These are phyloP conservation scores for Fraxinus cuspidata DNA, from an alignment of 257 asterid genomes.

Conservation along the genomic window DNA sequence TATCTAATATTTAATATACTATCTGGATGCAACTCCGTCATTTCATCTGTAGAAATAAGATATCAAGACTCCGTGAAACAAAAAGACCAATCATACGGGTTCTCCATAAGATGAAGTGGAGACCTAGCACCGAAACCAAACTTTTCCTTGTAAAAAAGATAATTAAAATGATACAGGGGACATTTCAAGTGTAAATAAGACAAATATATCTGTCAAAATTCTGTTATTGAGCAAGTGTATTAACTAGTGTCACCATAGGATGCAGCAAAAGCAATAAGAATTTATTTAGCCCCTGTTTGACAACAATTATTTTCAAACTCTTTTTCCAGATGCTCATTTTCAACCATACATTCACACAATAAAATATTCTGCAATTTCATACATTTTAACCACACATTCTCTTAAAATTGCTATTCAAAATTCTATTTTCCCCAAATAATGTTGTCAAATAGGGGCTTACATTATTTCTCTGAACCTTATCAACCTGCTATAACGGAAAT, in stretches of 20 bases:
- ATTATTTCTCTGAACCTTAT: neutral
- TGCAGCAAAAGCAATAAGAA: neutral
- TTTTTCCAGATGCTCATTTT: too few relatives aligned
- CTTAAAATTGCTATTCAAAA: too few relatives aligned
- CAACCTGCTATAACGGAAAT: neutral
- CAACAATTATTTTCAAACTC: too few relatives aligned
- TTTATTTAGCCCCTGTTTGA: neutral
- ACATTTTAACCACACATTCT: too few relatives aligned
- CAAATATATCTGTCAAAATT: neutral
- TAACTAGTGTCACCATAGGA: slow-evolving; percentile 7
- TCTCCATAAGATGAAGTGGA: neutral
- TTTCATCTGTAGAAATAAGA: slow-evolving; percentile 53
- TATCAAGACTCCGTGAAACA: neutral
- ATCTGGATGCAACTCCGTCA: slow-evolving; percentile 43
- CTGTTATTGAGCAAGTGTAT: neutral
- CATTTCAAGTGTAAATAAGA: neutral
- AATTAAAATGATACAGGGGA: slow-evolving; percentile 1
- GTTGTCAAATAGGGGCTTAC: too few relatives aligned
- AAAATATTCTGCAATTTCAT: too few relatives aligned
- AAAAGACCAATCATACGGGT: neutral
- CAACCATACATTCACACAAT: too few relatives aligned
- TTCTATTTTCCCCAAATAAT: too few relatives aligned
- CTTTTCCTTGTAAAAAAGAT: neutral
- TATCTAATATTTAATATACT: slow-evolving; percentile 75
- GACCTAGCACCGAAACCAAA: slow-evolving; percentile 3